Evolutionary conservation across 495 filamentous ascomycete genomes (phyloP), one percentile per base, ranked within the genome.

Genomic region (Chaetomium cochliodes): DNA sequence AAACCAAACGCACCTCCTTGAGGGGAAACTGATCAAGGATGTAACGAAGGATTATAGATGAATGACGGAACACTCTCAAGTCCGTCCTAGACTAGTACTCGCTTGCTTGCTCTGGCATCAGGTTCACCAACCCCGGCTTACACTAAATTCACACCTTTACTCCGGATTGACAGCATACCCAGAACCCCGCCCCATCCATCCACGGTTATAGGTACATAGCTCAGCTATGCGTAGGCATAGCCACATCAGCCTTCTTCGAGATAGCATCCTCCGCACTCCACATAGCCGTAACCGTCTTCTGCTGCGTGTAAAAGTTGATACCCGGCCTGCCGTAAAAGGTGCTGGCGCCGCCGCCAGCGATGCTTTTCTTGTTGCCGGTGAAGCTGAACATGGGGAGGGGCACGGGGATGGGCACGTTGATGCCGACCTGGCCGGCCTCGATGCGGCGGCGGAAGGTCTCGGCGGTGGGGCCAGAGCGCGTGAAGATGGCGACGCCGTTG

Each of bases 371-470:
- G 79, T 98, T 98, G 59, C 94, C 94, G 22, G 94, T 98, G 80
- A 98, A 98, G 58, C 86, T 90, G 79, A 97, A 98, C 90, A 97
- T 96, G 70, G 93, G 91, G 46, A 96, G 81, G 18, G 94, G 93
- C 5, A 96, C 93, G 9, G 85, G 85, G 63, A 93, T 93, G 26
- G 91, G 91, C 22, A 93, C 89, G 67, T 92, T 92, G 76, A 92
- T 87, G 37, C 89, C 89, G 15, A 92, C 87, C 77, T 91, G 89
- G 11, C 89, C 89, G 58, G 88, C 88, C 73, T 92, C 87, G 72
- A 92, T 87, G 49, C 83, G 81, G 41, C 82, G 78, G 52, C 87
- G 80, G 76, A 88, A 89, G 16, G 76, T 79, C 67, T 83, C 81
- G 9, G 86, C 86, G 20, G 85, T 87, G 3, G 86, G 75, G 5